Conservation (phyloP, 441 rosid species). For the Codiaeum variegatum region DNA sequence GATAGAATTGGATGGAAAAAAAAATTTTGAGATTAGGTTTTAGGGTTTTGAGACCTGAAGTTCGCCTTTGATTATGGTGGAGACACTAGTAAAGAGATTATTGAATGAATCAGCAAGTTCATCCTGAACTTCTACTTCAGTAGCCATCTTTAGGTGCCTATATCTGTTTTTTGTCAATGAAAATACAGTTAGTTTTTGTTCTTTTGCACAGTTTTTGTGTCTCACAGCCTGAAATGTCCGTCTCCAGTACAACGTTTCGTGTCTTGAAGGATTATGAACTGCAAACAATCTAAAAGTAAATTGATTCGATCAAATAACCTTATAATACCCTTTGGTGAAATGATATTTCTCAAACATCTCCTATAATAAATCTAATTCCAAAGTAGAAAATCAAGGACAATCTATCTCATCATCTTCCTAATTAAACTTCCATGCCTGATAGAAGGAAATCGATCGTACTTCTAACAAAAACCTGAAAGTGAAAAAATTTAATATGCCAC, state of each 20-base stretch:
- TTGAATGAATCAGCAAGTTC: constrained; percentile 62
- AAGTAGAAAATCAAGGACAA: background rate
- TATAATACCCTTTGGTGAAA: no score
- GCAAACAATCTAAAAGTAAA: background rate
- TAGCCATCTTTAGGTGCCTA: constrained; percentile 5
- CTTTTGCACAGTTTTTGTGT: background rate
- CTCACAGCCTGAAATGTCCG: background rate
- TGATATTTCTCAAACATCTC: background rate
- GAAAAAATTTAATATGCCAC: no score
- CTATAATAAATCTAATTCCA: background rate
- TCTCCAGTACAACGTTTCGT: background rate
- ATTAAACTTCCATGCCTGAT: no score
- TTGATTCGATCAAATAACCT: background rate
- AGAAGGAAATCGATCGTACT: background rate
- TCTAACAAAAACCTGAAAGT: no score
- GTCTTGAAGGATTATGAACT: background rate
- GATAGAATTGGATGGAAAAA: background rate
- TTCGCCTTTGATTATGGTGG: constrained; percentile 73
- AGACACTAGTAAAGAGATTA: constrained; percentile 58
- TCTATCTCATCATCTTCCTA: background rate
- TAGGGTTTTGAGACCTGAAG: constrained; percentile 49
- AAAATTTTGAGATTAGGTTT: background rate
- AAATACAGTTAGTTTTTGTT: background rate
- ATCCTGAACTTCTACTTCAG: constrained; percentile 27
- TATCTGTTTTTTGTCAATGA: background rate